phyloP scores from a whole-genome alignment of 108 stramenopile species.

The Conticribra guillardii region DNA sequence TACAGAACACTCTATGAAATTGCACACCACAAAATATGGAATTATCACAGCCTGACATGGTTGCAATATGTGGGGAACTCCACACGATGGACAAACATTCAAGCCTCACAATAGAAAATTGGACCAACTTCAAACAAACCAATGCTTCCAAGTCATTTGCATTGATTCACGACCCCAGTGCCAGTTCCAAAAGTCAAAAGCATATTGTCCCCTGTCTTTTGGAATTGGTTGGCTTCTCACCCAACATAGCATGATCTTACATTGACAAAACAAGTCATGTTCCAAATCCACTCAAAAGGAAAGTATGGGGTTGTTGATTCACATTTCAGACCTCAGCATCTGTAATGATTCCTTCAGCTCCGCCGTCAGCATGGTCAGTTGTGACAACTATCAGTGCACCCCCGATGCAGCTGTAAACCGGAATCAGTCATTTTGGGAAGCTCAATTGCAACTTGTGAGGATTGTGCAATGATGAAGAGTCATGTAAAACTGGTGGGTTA shows the following conservation, averaged over 20 bases:
- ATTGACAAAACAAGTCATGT: not conserved
- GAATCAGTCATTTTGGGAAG: not conserved
- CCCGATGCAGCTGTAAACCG: not conserved
- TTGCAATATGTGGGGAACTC: not conserved
- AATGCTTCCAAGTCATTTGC: not conserved
- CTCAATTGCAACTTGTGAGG: not conserved
- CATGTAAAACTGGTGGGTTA: not conserved
- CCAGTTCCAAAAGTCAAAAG: no score
- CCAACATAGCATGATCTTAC: not conserved
- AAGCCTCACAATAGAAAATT: not conserved
- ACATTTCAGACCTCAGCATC: not conserved
- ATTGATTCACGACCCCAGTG: not conserved
- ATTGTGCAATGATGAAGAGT: not conserved
- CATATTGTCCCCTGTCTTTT: not conserved
- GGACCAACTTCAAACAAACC: not conserved
- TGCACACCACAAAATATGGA: not conserved
- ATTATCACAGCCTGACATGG: not conserved
- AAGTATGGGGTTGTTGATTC: not conserved
- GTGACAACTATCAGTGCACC: not conserved
- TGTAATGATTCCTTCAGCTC: not conserved
- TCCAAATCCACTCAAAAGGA: not conserved
- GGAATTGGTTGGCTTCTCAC: not conserved
- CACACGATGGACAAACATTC: not conserved
- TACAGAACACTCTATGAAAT: not conserved
- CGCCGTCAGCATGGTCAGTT: not conserved